Evolutionary conservation across 1,139 yeast genomes (phyloP), one percentile per base, ranked within the genome.

Genomic region (Geotrichum citri-aurantii): DNA sequence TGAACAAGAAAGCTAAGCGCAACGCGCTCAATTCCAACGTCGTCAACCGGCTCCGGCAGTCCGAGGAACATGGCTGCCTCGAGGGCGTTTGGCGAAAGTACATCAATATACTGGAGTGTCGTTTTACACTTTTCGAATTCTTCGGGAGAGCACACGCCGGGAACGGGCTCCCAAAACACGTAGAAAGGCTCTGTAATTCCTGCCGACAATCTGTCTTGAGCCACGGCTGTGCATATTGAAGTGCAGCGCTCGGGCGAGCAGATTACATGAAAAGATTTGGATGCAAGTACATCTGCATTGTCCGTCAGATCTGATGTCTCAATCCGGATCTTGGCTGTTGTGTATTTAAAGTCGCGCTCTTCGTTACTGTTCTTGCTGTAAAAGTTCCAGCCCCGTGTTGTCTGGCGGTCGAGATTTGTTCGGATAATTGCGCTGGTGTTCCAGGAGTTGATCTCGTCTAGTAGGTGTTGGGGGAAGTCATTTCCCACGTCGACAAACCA

Each of bases 81-180:
- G 52, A 86, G 84, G 14, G 88, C 82, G 70, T 92, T 92, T 0
- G 98, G 98, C 0, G 96, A 82, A 48, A 91, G 77, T 0, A 91
- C 76, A 57, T 83, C 83, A 1, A 88, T 77, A 11, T 74, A 65
- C 14, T 76, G 73, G 29, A 88, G 70, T 2, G 83, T 73, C 4
- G 66, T 60, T 0, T 71, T 61, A 58, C 88, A 77, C 0, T 69
- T 70, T 0, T 68, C 68, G 48, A 79, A 74, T 60, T 82, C 79
- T 48, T 77, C 83, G 0, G 81, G 77, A 0, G 71, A 71, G 68
- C 96, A 89, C 26, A 81, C 81, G 59, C 84, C 87, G 0, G 97
- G 97, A 10, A 88, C 81, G 0, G 97, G 97, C 71, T 92, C 98
- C 84, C 92, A 92, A 0, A 88, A 80, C 57, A 1, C 48, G 26